Conservation (phyloP, 2,329 filamentous ascomycete genomes). For the Malbranchea zuffiana region DNA sequence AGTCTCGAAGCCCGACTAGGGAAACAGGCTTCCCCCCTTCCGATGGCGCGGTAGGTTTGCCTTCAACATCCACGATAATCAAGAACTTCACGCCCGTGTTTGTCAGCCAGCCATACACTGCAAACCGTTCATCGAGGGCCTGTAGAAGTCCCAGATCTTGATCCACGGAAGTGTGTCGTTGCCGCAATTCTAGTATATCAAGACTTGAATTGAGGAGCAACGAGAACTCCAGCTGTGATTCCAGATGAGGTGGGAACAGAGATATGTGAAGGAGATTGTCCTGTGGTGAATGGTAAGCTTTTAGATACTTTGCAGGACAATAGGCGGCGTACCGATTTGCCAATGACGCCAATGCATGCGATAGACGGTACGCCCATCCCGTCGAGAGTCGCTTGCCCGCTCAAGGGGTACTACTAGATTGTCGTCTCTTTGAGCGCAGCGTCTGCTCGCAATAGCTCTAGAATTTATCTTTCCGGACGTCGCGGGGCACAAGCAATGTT, state of each 20-base stretch:
- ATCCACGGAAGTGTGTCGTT: slow-evolving; percentile 59
- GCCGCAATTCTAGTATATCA: slow-evolving; percentile 82
- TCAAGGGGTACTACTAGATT: no score
- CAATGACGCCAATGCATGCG: slow-evolving; percentile 86
- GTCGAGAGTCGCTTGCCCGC: no score
- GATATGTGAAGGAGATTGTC: slow-evolving; percentile 94
- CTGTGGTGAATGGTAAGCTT: slow-evolving; percentile 38
- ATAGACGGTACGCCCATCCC: slow-evolving; percentile 52
- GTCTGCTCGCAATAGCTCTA: no score
- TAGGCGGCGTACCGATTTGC: slow-evolving; percentile 62
- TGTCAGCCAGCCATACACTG: slow-evolving; percentile 91
- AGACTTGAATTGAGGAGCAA: slow-evolving; percentile 84
- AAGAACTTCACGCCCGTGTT: slow-evolving; percentile 91
- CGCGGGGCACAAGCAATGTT: no score
- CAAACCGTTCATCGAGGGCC: slow-evolving; percentile 83
- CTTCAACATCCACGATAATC: slow-evolving; percentile 82
- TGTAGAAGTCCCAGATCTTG: slow-evolving; percentile 88
- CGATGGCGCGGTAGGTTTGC: slow-evolving; percentile 39
- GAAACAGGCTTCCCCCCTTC: slow-evolving; percentile 25
- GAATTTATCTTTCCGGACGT: no score
- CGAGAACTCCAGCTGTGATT: slow-evolving; percentile 64
- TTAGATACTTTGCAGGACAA: not conserved
- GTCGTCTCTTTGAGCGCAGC: no score
- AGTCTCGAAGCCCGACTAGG: slow-evolving; percentile 62
- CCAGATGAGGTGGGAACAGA: slow-evolving; percentile 65